Conservation (phyloP, 1,284 basidiomycete species). For the Microbotryomycetes sp. region DNA sequence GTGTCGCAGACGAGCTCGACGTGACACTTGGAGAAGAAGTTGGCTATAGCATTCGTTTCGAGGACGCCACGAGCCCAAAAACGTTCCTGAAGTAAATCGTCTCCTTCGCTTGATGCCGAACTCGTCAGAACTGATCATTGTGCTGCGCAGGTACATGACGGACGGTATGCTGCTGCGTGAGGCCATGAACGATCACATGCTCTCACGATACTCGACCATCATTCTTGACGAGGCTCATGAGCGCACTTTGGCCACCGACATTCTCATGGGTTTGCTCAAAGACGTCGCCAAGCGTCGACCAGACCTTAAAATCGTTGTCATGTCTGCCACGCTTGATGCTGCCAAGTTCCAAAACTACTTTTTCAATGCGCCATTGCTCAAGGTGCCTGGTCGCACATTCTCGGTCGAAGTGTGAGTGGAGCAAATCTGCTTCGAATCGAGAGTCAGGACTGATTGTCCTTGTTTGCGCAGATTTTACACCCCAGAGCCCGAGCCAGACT, state of each 20-base stretch:
- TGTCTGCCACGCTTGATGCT: slow-evolving; percentile 96
- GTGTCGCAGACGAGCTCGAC: slow-evolving; percentile 98
- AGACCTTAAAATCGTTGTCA: slow-evolving; percentile 95
- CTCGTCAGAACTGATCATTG: slow-evolving; percentile 4
- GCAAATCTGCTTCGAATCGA: background rate
- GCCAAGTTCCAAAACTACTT: slow-evolving; percentile 98
- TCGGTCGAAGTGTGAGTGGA: slow-evolving; percentile 67
- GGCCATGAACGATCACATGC: slow-evolving; percentile 90
- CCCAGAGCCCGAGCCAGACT: slow-evolving; percentile 90
- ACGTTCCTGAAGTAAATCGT: slow-evolving; percentile 67
- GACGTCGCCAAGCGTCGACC: slow-evolving; percentile 68
- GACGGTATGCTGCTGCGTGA: slow-evolving; percentile 94
- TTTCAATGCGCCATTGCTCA: slow-evolving; percentile 81
- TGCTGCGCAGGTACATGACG: slow-evolving; percentile 70
- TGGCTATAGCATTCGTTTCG: slow-evolving; percentile 97
- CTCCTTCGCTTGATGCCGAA: background rate
- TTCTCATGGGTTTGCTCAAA: slow-evolving; percentile 85
- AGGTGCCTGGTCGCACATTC: slow-evolving; percentile 92
- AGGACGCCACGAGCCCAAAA: slow-evolving; percentile 88
- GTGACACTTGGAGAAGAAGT: slow-evolving; percentile 88
- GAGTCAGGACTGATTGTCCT: background rate
- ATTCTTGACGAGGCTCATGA: slow-evolving; percentile 99
- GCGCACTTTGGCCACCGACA: slow-evolving; percentile 94
- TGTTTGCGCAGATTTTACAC: slow-evolving; percentile 64
- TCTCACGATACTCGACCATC: slow-evolving; percentile 88